These are phyloP conservation scores for Blepharisma japonicum DNA, from an alignment of 73 alveolate genomes.

Conservation along the genomic window DNA sequence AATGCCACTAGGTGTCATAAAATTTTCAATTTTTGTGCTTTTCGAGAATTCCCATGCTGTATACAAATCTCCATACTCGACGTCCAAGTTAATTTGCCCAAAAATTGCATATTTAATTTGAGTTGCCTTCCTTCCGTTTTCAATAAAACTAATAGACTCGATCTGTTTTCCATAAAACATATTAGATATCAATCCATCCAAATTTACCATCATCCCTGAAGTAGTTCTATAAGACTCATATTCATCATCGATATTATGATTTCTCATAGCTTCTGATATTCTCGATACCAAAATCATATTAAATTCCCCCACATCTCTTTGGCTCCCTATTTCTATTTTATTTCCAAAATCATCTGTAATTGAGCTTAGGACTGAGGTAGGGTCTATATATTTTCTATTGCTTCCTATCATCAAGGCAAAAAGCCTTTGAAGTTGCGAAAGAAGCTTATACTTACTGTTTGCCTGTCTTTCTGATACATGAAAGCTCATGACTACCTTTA, in stretches of 20 bases:
- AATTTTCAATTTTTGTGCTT: not conserved
- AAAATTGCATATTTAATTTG: not conserved
- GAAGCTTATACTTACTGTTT: not conserved
- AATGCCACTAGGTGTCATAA: not conserved
- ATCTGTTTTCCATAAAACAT: not conserved
- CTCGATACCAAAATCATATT: conserved; percentile 67
- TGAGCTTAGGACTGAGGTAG: conserved; percentile 61
- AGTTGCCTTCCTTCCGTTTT: not conserved
- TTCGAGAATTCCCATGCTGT: conserved; percentile 1
- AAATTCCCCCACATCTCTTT: conserved; percentile 87
- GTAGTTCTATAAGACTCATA: not conserved
- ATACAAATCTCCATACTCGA: conserved; percentile 13
- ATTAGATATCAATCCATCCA: not conserved
- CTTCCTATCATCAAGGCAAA: conserved; percentile 59
- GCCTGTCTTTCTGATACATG: conserved; percentile 33
- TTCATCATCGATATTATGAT: not conserved
- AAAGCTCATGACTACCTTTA: conserved; percentile 50
- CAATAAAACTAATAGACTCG: conserved; percentile 35
- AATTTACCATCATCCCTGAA: not conserved
- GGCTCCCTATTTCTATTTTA: conserved; percentile 65
- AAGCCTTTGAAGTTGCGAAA: conserved; percentile 40
- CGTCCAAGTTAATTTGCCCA: conserved; percentile 16
- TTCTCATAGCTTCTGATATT: conserved; percentile 65
- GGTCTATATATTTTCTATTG: conserved; percentile 71
- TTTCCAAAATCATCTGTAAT: conserved; percentile 75